Evolutionary conservation across 2,329 filamentous ascomycete species (phyloP), one percentile per base, ranked within the genome.

Genomic region (Beauveria rudraprayagi): DNA sequence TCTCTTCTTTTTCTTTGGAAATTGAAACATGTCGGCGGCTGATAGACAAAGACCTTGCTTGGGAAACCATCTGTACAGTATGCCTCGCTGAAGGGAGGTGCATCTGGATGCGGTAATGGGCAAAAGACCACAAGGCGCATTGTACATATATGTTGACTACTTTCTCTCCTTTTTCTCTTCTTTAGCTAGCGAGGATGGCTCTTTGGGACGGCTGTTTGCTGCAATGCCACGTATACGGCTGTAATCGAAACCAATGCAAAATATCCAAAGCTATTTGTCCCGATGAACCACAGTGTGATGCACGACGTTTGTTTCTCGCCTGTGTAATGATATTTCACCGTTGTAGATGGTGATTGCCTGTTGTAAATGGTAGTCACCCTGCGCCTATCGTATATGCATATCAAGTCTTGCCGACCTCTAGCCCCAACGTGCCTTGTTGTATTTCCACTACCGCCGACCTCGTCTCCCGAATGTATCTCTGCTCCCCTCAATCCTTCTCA

Each of bases 401-500:
- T 48, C 5, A n/a, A 40, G 19, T 52, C 9, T 30, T 34, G 9
- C 22, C 17, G 19, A 16, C 11, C 5, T 28, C 7, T 37, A 6
- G 26, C 28, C 9, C 17, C 26, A n/a, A 14, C 17, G 5, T 5
- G 10, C 22, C 16, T 46, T 44, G 6, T 22, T 19, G 16, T 4
- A 6, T 17, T 41, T 26, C 19, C 7, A 47, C 28, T 43, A 56
- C 8, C 54, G 54, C 16, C 54, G 46, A 34, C 44, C 34, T n/a
- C 37, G 48, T 53, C 56, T 59, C 37, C 57, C 75, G 69, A 75
- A 76, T 64, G 70, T 71, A 66, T 74, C 76, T 50, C 73, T 75
- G 52, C 75, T 74, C 0, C 86, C 85, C 67, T 89, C 83, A 64
- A 94, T 91, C 60, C 82, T 82, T 66, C 77, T 79, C 8, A 97